Base-by-base conservation (phyloP, 2,329 filamentous ascomycete genomes). In the Emmonsiellopsis sp. region DNA sequence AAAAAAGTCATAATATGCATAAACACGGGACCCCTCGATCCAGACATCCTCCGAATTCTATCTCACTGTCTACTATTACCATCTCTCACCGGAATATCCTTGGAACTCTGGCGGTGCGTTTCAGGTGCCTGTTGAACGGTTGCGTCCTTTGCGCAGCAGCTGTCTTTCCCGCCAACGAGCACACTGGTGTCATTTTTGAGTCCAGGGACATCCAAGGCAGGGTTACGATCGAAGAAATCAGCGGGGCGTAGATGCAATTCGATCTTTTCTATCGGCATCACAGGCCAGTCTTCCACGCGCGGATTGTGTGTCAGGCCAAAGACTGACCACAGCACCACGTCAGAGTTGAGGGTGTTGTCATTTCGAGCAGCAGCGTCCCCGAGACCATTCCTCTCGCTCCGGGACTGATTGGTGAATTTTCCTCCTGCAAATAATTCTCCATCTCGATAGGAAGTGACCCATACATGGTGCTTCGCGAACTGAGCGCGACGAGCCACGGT, bases 301-400 rank as follows among this genome's bases (percentile, higher is more conserved):
- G 76, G 76, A 53, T 78, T 79, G 57, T 79, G 76, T 26, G 76
- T 79, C 51, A 77, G 58, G 0, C 74, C 75, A 64, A 79, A 78
- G 0, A 73, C 70, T 53, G 67, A 72, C 75, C 76, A 79, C 0
- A 78, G 59, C 2, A 79, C 76, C 2, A 79, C 61, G 58, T 79
- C 76, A 13, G 70, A 67, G 54, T 78, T 64, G 7, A 63, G 60
- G 0, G 76, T 69, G 7, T 66, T 59, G 6, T 78, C 73, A 7
- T 71, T 67, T 1, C 75, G 62, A 8, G 67, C 68, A 1, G 68
- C 70, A 52, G 72, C 74, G 53, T 76, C 73, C 2, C 65, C 66
- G 1, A 77, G 69, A 8, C 75, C 74, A 37, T 69, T 75, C 1
- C 67, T 59, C 54, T 78, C 76, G 10, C 58, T 55, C 26, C 70